These are phyloP conservation scores for Scorias spongiosa DNA, from an alignment of 2,329 filamentous ascomycete species.

Conservation along the genomic window DNA sequence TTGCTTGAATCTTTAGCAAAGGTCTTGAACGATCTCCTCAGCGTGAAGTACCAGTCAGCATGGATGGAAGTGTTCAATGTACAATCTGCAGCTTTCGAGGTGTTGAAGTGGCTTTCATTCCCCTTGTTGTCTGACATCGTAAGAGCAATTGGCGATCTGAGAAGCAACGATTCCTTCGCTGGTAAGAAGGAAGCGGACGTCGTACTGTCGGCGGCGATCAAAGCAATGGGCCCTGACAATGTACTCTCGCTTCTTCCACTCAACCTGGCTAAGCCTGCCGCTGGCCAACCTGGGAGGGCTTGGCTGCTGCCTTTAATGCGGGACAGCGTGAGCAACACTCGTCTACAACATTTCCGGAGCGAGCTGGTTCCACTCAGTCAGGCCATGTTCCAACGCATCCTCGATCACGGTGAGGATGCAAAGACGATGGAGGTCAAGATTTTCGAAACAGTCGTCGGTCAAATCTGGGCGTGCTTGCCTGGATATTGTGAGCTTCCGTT, in stretches of 20 bases:
- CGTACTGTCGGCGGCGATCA: slow-evolving; percentile 73
- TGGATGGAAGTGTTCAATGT: slow-evolving; percentile 93
- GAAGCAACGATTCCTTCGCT: slow-evolving; percentile 73
- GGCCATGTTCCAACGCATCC: slow-evolving; percentile 71
- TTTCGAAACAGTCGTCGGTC: slow-evolving; percentile 88
- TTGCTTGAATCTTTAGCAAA: slow-evolving; percentile 66
- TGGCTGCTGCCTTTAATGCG: slow-evolving; percentile 90
- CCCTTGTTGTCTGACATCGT: slow-evolving; percentile 64
- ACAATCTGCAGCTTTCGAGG: slow-evolving; percentile 72
- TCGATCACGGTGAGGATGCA: slow-evolving; percentile 65
- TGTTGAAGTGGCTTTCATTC: slow-evolving; percentile 68
- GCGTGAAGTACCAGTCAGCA: slow-evolving; percentile 80
- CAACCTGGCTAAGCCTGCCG: slow-evolving; percentile 64
- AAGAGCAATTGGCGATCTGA: slow-evolving; percentile 69
- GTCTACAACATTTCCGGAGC: slow-evolving; percentile 66
- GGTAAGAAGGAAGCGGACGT: slow-evolving; percentile 92
- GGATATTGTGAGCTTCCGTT: slow-evolving; percentile 90
- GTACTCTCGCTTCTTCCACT: slow-evolving; percentile 72
- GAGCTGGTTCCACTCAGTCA: slow-evolving; percentile 86
- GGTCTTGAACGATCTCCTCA: slow-evolving; percentile 58
- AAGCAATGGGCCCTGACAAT: slow-evolving; percentile 76
- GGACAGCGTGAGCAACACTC: slow-evolving; percentile 79
- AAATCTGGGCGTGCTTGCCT: slow-evolving; percentile 85
- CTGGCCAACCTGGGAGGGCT: slow-evolving; percentile 68
- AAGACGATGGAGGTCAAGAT: slow-evolving; percentile 97